Evolutionary conservation across 306 rosid species (phyloP).

Genomic region (Lathyrus aphaca): DNA sequence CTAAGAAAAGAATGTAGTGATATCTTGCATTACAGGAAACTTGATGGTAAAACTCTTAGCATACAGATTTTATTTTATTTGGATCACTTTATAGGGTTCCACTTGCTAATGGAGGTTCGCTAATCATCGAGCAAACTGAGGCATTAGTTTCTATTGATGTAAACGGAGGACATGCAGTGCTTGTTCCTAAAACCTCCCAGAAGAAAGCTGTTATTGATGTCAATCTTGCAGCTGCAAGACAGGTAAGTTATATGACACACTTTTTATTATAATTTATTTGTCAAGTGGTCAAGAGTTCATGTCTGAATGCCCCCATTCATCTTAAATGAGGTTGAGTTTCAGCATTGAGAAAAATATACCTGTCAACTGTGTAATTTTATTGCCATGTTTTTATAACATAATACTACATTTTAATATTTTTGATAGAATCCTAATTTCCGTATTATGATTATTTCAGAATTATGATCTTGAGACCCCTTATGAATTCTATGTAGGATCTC

Average conservation of each 20-base stretch:
- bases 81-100: conserved; percentile 71
- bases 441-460: not conserved
- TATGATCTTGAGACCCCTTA: not conserved
- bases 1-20: not conserved
- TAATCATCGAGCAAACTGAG: conserved; percentile 96
- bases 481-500: not conserved
- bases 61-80: conserved; percentile 26
- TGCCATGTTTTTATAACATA: not conserved
- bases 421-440: not conserved
- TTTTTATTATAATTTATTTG: conserved; percentile 35
- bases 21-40: conserved; percentile 23
- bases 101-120: conserved; percentile 88
- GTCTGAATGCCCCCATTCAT: not conserved
- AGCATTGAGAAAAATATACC: not conserved
- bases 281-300: not conserved
- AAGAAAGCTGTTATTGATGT: conserved; percentile 88
- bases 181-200: conserved; percentile 82
- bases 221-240: conserved; percentile 95
- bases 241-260: conserved; percentile 52
- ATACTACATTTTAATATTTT: not conserved
- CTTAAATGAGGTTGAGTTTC: not conserved
- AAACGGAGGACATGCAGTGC: conserved; percentile 94
- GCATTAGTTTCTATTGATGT: conserved; percentile 97
- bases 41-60: conserved; percentile 16
- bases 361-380: not conserved